phyloP scores from a whole-genome alignment of 176 grass and related monocot genomes.

The Carex kokanica region DNA sequence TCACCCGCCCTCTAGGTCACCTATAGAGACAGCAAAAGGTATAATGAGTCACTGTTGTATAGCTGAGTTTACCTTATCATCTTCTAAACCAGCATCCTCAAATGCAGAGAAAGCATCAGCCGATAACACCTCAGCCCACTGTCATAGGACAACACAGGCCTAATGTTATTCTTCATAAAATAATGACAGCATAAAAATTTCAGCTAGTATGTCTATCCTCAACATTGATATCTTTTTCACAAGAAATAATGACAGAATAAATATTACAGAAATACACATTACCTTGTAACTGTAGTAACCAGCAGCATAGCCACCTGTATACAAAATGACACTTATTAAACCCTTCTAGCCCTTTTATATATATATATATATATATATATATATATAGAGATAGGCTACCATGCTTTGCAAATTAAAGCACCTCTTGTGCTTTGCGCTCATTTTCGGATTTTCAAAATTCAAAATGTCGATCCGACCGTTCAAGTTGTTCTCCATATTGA shows the following conservation, averaged over 20 bases:
- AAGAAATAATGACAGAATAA: background rate
- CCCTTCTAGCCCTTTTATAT: background rate
- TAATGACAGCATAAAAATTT: background rate
- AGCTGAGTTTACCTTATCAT: slow-evolving; percentile 54
- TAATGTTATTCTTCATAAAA: background rate
- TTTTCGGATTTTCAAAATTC: too few relatives aligned
- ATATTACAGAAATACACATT: background rate
- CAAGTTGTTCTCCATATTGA: too few relatives aligned
- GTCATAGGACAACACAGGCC: slow-evolving; percentile 5
- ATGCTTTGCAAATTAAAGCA: too few relatives aligned
- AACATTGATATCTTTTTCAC: background rate
- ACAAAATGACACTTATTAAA: background rate
- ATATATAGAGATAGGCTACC: too few relatives aligned
- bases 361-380: too few relatives aligned
- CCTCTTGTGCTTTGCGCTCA: too few relatives aligned
- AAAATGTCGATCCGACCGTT: too few relatives aligned
- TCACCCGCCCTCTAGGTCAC: too few relatives aligned
- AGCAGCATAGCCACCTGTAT: slow-evolving; percentile 90
- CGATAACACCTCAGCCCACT: slow-evolving; percentile 97
- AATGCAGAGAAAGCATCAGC: slow-evolving; percentile 99
- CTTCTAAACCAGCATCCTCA: slow-evolving; percentile 90
- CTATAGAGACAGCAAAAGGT: background rate
- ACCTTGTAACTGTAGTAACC: slow-evolving; percentile 99
- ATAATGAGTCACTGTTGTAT: too few relatives aligned
- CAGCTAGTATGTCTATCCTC: background rate